Evolutionary conservation across 495 filamentous ascomycete genomes (phyloP).

Genomic region (Paragyromitra xinjiangensis): DNA sequence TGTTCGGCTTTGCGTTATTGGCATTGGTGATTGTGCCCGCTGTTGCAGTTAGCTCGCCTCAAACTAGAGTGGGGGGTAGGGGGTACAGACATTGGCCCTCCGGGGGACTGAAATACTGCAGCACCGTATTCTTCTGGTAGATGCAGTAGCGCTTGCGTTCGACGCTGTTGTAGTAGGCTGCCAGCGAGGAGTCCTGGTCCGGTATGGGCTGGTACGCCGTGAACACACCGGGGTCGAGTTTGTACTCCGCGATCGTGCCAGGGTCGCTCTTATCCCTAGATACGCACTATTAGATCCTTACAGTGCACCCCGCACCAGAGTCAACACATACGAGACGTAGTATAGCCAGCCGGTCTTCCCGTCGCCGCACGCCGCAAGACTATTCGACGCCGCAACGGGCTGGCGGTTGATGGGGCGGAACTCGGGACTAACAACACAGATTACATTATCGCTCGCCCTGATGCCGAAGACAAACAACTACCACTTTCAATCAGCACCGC

Average conservation of each 20-base stretch:
- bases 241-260: not conserved
- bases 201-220: not conserved
- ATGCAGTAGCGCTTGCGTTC: not conserved
- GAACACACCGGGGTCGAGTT: not conserved
- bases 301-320: not conserved
- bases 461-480: not conserved
- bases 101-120: not conserved
- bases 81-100: not conserved
- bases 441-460: not conserved
- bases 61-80: not conserved
- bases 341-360: not conserved
- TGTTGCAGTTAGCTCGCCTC: not conserved
- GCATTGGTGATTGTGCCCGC: not conserved
- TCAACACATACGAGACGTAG: not conserved
- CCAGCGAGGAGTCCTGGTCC: not conserved
- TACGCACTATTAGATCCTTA: not conserved
- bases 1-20: slow-evolving; percentile 6
- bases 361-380: not conserved
- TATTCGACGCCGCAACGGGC: not conserved
- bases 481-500: not conserved
- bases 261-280: not conserved
- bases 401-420: not conserved
- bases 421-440: not conserved
- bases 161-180: not conserved
- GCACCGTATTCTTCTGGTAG: not conserved